Percentiles rank a stretch among this genome's conserved stretches.
phyloP scores from a whole-genome alignment of 495 filamentous ascomycete species.

The Hypoxylon cercidicola region DNA sequence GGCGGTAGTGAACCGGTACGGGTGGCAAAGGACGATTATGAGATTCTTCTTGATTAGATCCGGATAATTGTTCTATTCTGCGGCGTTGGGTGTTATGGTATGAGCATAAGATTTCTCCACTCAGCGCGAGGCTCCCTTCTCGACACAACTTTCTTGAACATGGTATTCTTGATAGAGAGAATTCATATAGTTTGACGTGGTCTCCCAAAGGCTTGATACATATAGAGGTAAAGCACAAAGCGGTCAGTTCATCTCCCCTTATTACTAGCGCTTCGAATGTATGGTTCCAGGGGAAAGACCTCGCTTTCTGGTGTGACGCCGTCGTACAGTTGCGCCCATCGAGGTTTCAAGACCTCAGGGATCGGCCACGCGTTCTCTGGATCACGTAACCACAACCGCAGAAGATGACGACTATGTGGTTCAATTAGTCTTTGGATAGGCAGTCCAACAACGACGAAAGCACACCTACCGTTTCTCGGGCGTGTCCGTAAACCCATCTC shows the following conservation, averaged over 20 bases:
- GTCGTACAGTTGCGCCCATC: conserved; percentile 65
- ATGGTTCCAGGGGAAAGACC: conserved; percentile 65
- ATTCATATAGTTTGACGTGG: neutral
- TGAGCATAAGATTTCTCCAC: conserved; percentile 18
- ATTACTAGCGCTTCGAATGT: conserved; percentile 55
- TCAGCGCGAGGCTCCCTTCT: conserved; percentile 7
- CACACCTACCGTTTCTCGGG: conserved; percentile 57
- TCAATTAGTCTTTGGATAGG: conserved; percentile 20
- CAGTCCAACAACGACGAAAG: neutral
- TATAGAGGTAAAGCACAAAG: conserved; percentile 12
- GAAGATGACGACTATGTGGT: conserved; percentile 61
- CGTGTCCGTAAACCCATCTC: conserved; percentile 59
- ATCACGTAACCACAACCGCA: conserved; percentile 68
- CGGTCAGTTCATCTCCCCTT: conserved; percentile 33
- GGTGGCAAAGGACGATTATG: conserved; percentile 71
- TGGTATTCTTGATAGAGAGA: conserved; percentile 1
- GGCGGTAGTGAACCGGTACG: conserved; percentile 69
- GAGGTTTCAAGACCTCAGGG: conserved; percentile 56
- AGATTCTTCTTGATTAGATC: conserved; percentile 70
- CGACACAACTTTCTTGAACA: conserved; percentile 9
- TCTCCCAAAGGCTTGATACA: neutral
- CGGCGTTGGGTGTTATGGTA: conserved; percentile 11
- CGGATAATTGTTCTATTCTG: too few species aligned
- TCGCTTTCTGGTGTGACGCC: conserved; percentile 60
- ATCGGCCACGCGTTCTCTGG: conserved; percentile 66